Evolutionary conservation across 495 filamentous ascomycete genomes (phyloP).

Genomic region (Lophium mytilinum): DNA sequence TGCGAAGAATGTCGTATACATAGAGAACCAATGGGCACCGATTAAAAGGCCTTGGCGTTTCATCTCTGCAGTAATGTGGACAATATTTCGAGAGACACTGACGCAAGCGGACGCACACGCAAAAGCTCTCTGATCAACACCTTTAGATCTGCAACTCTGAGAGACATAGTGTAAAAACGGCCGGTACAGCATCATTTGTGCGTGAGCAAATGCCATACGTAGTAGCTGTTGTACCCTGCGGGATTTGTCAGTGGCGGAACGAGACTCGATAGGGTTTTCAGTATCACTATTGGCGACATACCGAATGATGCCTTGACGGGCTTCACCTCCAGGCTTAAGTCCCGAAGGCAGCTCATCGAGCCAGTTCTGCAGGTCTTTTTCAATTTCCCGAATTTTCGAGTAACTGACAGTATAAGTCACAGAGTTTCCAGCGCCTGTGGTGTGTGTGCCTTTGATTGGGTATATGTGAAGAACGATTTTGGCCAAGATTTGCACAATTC

Average conservation of each 20-base stretch:
- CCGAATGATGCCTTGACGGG: constrained; percentile 65
- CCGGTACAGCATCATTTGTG: constrained; percentile 90
- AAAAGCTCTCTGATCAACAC: constrained; percentile 78
- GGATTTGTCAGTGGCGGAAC: not conserved
- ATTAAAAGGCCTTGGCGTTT: constrained; percentile 72
- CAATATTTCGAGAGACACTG: constrained; percentile 84
- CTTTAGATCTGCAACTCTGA: constrained; percentile 52
- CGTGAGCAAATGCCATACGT: constrained; percentile 79
- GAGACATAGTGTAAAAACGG: constrained; percentile 95
- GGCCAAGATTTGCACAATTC: constrained; percentile 64
- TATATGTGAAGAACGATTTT: constrained; percentile 89
- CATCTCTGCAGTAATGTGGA: constrained; percentile 88
- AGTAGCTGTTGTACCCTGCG: constrained; percentile 78
- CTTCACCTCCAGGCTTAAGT: constrained; percentile 68
- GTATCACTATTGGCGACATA: constrained; percentile 37
- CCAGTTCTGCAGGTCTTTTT: constrained; percentile 77
- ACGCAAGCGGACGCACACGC: constrained; percentile 90
- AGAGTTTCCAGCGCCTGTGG: constrained; percentile 32
- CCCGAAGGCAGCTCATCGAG: constrained; percentile 66
- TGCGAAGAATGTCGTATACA: constrained; percentile 94
- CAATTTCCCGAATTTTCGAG: constrained; percentile 81
- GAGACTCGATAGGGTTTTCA: not conserved
- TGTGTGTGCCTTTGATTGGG: constrained; percentile 58
- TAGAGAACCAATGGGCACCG: constrained; percentile 92
- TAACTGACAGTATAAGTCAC: constrained; percentile 79